Percentiles rank a stretch among this genome's conserved stretches.
These are phyloP conservation scores for Backusella morwellensis DNA, from an alignment of 192 early-diverging fungal species.

Conservation along the genomic window DNA sequence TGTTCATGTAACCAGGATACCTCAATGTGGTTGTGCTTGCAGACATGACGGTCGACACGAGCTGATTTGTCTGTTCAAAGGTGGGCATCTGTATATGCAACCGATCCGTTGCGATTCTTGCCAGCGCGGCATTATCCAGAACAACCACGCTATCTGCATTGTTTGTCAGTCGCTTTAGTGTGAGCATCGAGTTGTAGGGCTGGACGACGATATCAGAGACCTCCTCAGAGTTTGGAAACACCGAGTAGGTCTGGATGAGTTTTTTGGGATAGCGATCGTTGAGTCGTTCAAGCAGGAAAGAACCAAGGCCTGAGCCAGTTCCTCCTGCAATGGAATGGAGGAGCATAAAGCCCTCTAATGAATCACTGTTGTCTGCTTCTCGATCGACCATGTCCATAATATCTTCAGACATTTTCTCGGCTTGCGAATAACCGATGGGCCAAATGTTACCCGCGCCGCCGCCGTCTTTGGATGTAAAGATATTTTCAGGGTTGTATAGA, in stretches of 20 bases:
- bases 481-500: slow-evolving; percentile 97
- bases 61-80: slow-evolving; percentile 94
- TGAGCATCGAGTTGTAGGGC: slow-evolving; percentile 95
- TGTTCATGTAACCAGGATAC: slow-evolving; percentile 99
- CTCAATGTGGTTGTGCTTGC: slow-evolving; percentile 95
- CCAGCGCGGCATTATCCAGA: slow-evolving; percentile 92
- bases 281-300: slow-evolving; percentile 87
- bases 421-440: slow-evolving; percentile 87
- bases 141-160: slow-evolving; percentile 98
- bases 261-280: slow-evolving; percentile 97
- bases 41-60: slow-evolving; percentile 97
- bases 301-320: slow-evolving; percentile 96
- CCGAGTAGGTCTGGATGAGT: slow-evolving; percentile 95
- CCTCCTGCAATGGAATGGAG: slow-evolving; percentile 98
- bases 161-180: slow-evolving; percentile 84
- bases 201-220: slow-evolving; percentile 96
- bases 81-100: slow-evolving; percentile 93
- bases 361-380: slow-evolving; percentile 94
- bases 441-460: slow-evolving; percentile 98
- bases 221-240: slow-evolving; percentile 95
- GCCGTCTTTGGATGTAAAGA: slow-evolving; percentile 88
- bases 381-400: slow-evolving; percentile 96
- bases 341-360: slow-evolving; percentile 94
- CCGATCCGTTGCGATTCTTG: slow-evolving; percentile 88
- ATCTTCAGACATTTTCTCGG: slow-evolving; percentile 86